Evolutionary conservation across 345 rosid species (phyloP).

Genomic region (Schrenkiella parvula): DNA sequence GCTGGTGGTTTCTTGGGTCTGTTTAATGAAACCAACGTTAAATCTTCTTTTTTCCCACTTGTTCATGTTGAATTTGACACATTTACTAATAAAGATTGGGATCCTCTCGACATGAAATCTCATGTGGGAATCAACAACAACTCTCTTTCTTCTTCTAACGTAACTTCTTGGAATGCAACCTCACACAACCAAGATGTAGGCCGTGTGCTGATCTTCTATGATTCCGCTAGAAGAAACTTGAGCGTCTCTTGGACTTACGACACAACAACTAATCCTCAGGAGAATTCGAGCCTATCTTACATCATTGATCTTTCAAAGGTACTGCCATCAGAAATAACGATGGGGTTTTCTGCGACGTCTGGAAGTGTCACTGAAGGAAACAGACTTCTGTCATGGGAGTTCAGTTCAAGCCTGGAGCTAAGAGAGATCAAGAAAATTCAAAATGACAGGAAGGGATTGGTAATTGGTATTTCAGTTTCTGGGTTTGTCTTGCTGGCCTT

Average conservation of each 20-base stretch:
- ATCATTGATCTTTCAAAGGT: conserved; percentile 41
- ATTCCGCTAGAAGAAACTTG: conserved; percentile 36
- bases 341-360: conserved; percentile 51
- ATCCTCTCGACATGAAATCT: conserved; percentile 19
- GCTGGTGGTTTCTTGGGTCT: conserved; percentile 45
- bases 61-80: conserved; percentile 43
- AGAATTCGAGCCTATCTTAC: conserved; percentile 36
- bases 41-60: conserved; percentile 25
- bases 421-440: conserved; percentile 1
- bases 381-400: conserved; percentile 42
- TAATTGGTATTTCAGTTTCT: conserved; percentile 19
- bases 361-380: conserved; percentile 1
- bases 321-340: conserved; percentile 39
- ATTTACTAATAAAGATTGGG: conserved; percentile 17
- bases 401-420: conserved; percentile 33
- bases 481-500: conserved; percentile 19
- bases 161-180: conserved; percentile 36
- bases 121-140: conserved; percentile 47
- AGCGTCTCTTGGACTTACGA: conserved; percentile 45
- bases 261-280: conserved; percentile 22
- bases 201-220: conserved; percentile 35
- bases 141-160: conserved; percentile 13
- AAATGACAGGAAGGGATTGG: conserved; percentile 3
- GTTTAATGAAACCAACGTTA: conserved; percentile 14
- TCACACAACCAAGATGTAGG: conserved; percentile 27